Evolutionary conservation across 2,329 filamentous ascomycete species (phyloP).

Genomic region (Fragosphaeria purpurea): DNA sequence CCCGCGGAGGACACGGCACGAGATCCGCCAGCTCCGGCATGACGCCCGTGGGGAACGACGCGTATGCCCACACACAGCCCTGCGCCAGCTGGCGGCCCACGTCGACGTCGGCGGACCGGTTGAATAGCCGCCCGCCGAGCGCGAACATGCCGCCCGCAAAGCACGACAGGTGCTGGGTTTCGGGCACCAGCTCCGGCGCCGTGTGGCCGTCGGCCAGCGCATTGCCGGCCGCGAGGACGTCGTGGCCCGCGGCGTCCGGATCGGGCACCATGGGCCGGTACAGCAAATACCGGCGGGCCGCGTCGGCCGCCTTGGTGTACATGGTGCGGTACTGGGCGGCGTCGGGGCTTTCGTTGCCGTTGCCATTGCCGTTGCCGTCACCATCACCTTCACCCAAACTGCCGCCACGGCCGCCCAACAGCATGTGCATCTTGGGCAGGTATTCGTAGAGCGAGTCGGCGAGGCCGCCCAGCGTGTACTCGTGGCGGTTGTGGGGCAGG

Average conservation of each 20-base stretch:
- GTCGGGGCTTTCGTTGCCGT: constrained; percentile 22
- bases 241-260: constrained; percentile 28
- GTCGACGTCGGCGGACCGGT: constrained; percentile 33
- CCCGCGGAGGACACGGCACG: constrained; percentile 27
- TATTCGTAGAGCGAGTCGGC: constrained; percentile 52
- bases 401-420: constrained; percentile 46
- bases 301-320: constrained; percentile 51
- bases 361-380: too few relatives aligned
- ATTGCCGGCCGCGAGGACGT: constrained; percentile 53
- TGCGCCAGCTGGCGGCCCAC: constrained; percentile 38
- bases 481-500: constrained; percentile 22
- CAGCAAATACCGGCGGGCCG: constrained; percentile 51
- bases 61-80: constrained; percentile 51
- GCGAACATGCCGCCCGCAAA: constrained; percentile 40
- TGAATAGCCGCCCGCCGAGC: constrained; percentile 34
- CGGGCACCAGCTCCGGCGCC: constrained; percentile 19
- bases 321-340: constrained; percentile 48
- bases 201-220: constrained; percentile 16
- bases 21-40: constrained; percentile 48
- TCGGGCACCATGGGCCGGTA: constrained; percentile 57
- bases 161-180: constrained; percentile 34
- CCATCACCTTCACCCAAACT: too few relatives aligned
- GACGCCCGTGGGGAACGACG: constrained; percentile 41
- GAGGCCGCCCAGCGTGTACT: constrained; percentile 37
- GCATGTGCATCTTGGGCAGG: constrained; percentile 50